phyloP scores from a whole-genome alignment of 768 basidiomycete genomes.

The Hericium alpestre region DNA sequence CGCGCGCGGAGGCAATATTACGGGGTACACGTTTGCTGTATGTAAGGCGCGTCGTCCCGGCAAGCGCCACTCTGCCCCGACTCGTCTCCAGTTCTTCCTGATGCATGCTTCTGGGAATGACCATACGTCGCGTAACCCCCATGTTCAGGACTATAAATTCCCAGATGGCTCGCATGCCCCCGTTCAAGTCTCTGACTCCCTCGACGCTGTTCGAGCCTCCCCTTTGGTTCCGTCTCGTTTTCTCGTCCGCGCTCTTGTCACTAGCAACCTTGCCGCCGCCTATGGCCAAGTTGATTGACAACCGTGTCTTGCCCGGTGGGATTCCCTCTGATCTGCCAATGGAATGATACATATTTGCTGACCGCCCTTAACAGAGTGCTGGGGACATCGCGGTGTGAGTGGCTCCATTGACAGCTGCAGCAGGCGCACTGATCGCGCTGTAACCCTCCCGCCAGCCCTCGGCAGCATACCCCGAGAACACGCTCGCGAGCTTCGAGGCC shows the following conservation, averaged over 20 bases:
- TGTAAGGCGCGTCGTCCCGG: conserved; percentile 2
- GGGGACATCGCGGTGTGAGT: conserved; percentile 62
- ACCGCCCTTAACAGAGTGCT: conserved; percentile 48
- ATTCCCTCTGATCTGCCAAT: background rate
- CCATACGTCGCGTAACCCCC: background rate
- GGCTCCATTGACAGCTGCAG: background rate
- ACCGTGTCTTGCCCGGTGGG: conserved; percentile 17
- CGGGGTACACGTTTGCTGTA: conserved; percentile 7
- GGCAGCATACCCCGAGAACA: conserved; percentile 84
- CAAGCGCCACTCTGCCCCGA: background rate
- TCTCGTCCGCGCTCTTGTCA: background rate
- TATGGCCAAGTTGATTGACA: background rate
- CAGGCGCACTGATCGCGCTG: conserved; percentile 4
- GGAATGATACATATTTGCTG: background rate
- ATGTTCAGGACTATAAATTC: background rate
- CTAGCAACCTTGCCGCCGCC: background rate
- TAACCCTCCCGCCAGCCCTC: conserved; percentile 49
- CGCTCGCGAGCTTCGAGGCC: conserved; percentile 87
- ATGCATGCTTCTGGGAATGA: background rate
- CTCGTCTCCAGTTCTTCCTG: background rate
- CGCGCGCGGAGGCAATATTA: no score
- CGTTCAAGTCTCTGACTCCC: background rate
- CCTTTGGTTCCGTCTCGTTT: background rate
- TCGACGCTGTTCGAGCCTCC: background rate
- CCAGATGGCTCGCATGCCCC: background rate